Conservation (phyloP, 371 early-diverging fungal genomes). For the Globomyces sp. region DNA sequence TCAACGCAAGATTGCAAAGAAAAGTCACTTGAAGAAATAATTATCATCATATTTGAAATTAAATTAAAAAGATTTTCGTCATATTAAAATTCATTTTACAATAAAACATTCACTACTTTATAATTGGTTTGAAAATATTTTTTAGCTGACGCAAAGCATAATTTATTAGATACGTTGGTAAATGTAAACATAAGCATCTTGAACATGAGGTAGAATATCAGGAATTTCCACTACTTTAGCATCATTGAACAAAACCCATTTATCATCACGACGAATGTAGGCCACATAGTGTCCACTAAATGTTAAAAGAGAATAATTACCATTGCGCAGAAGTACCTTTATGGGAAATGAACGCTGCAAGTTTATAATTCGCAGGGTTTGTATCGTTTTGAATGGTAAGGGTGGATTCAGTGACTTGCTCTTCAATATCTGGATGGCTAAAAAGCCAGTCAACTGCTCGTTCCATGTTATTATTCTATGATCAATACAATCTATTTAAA, state of each 20-base stretch:
- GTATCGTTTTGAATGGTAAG: slow-evolving; percentile 14
- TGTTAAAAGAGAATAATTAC: too few species aligned
- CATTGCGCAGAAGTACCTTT: slow-evolving; percentile 93
- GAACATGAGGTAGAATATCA: slow-evolving; percentile 33
- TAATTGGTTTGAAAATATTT: too few species aligned
- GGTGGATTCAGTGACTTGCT: background rate
- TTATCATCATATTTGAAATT: too few species aligned
- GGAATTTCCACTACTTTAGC: slow-evolving; percentile 77
- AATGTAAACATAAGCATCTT: slow-evolving; percentile 46
- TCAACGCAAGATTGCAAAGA: too few species aligned
- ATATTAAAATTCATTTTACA: too few species aligned
- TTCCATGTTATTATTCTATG: slow-evolving; percentile 73
- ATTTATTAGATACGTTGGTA: slow-evolving; percentile 18
- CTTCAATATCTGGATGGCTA: slow-evolving; percentile 70
- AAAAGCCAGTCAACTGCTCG: slow-evolving; percentile 96
- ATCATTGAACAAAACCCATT: slow-evolving; percentile 94
- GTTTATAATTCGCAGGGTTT: slow-evolving; percentile 62
- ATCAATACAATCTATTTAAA: background rate
- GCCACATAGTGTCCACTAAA: slow-evolving; percentile 91
- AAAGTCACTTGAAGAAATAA: too few species aligned
- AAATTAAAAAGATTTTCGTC: too few species aligned
- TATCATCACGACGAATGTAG: slow-evolving; percentile 65
- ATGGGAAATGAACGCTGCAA: slow-evolving; percentile 90
- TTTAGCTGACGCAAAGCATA: too few species aligned
- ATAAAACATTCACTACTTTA: too few species aligned